A percentile compares a stretch with the other conserved stretches of the same genome.
phyloP scores from a whole-genome alignment of 768 basidiomycete genomes.

The Leccinum ochraceum region DNA sequence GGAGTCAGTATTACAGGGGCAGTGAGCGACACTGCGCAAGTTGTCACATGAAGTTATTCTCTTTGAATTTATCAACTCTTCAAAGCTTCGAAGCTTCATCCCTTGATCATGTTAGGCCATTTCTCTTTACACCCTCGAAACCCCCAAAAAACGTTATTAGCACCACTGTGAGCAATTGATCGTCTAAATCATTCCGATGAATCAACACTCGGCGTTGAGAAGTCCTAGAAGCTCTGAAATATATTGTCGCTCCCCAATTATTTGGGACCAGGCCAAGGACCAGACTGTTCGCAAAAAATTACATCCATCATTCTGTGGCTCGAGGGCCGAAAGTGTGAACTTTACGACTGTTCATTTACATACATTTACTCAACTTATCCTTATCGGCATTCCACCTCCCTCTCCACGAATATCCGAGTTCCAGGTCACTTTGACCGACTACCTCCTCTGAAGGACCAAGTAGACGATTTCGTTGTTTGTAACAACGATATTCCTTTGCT shows the following conservation, averaged over 20 bases:
- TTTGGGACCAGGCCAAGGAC: neutral
- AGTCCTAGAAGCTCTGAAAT: neutral
- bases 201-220: neutral
- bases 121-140: no score
- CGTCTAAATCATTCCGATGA: neutral
- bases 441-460: constrained; percentile 11
- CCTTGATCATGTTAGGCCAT: no score
- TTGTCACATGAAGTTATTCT: no score
- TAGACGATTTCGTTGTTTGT: constrained; percentile 1
- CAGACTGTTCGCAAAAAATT: neutral
- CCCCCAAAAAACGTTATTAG: neutral
- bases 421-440: constrained; percentile 1
- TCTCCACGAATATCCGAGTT: neutral
- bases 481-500: constrained; percentile 1
- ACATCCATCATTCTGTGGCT: neutral
- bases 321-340: neutral
- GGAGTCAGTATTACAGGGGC: no score
- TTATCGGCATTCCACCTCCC: neutral
- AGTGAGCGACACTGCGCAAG: no score
- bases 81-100: no score
- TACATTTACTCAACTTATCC: neutral
- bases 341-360: neutral
- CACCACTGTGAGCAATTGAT: neutral
- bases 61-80: no score
- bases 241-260: neutral